Conservation (phyloP, 2,329 filamentous ascomycete species). For the Rachicladosporium sp. region DNA sequence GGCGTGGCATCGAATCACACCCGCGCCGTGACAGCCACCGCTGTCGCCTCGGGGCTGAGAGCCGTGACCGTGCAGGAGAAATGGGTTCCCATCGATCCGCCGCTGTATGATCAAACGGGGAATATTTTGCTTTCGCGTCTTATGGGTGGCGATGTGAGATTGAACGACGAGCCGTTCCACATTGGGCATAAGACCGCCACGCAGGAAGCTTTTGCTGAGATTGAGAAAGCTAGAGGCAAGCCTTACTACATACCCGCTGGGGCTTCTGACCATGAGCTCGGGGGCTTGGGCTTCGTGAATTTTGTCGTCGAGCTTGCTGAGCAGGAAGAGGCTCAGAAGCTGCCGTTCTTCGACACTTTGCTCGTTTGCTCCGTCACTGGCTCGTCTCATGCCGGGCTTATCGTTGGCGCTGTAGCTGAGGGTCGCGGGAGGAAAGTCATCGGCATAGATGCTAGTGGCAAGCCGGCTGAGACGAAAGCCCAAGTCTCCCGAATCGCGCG, state of each 20-base stretch:
- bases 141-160: conserved; percentile 38
- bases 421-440: conserved; percentile 43
- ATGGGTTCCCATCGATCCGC: conserved; percentile 20
- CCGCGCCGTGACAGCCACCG: conserved; percentile 24
- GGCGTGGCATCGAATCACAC: conserved; percentile 28
- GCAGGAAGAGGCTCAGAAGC: conserved; percentile 46
- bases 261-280: conserved; percentile 57
- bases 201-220: conserved; percentile 41
- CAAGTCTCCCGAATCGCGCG: conserved; percentile 57
- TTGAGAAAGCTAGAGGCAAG: conserved; percentile 41
- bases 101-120: conserved; percentile 48
- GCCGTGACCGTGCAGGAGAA: conserved; percentile 20
- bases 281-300: conserved; percentile 56
- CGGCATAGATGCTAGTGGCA: conserved; percentile 55
- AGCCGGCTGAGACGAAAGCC: conserved; percentile 47
- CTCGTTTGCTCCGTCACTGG: conserved; percentile 59
- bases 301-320: conserved; percentile 57
- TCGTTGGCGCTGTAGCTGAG: conserved; percentile 54
- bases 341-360: conserved; percentile 54
- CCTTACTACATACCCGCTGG: conserved; percentile 64
- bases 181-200: conserved; percentile 52
- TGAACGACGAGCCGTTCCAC: conserved; percentile 50
- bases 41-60: conserved; percentile 21
- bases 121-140: conserved; percentile 56
- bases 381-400: conserved; percentile 57